A percentile compares a stretch with the other conserved stretches of the same genome.
Evolutionary conservation across 1,284 basidiomycete species (phyloP).

Genomic region (Schizophyllum amplum): DNA sequence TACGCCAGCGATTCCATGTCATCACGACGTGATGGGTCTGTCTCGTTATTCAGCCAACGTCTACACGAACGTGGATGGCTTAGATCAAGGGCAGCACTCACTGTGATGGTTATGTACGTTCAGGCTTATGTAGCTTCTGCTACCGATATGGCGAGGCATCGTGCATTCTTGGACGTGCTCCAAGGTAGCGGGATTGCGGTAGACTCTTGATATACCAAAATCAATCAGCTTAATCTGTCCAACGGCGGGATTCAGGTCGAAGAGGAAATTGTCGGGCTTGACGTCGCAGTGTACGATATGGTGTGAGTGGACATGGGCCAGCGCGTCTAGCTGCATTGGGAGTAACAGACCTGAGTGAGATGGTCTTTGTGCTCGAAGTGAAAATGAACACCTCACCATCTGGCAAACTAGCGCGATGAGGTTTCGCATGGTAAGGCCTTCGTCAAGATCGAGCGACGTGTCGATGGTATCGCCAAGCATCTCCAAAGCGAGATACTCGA

Average conservation of each 20-base stretch:
- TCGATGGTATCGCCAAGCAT: background rate
- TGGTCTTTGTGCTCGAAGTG: too few relatives aligned
- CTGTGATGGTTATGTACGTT: background rate
- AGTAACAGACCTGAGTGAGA: background rate
- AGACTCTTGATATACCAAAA: background rate
- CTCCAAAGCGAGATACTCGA: background rate
- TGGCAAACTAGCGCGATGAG: background rate
- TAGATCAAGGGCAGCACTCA: background rate
- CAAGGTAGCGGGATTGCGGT: background rate
- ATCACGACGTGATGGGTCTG: background rate
- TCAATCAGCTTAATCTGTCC: background rate
- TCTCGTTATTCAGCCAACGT: background rate
- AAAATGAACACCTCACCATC: background rate
- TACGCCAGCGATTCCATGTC: constrained; percentile 1
- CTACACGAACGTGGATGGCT: background rate
- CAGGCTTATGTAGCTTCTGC: background rate
- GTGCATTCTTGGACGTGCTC: background rate
- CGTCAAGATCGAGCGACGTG: background rate
- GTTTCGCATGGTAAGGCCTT: background rate
- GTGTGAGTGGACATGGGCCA: background rate
- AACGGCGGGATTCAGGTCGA: background rate
- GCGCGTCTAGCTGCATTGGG: background rate
- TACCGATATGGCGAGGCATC: background rate
- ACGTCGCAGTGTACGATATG: background rate
- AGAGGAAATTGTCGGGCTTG: background rate